Percentiles rank a stretch among this genome's conserved stretches.
These are phyloP conservation scores for Byssothecium circinans DNA, from an alignment of 2,329 filamentous ascomycete genomes.

Conservation along the genomic window DNA sequence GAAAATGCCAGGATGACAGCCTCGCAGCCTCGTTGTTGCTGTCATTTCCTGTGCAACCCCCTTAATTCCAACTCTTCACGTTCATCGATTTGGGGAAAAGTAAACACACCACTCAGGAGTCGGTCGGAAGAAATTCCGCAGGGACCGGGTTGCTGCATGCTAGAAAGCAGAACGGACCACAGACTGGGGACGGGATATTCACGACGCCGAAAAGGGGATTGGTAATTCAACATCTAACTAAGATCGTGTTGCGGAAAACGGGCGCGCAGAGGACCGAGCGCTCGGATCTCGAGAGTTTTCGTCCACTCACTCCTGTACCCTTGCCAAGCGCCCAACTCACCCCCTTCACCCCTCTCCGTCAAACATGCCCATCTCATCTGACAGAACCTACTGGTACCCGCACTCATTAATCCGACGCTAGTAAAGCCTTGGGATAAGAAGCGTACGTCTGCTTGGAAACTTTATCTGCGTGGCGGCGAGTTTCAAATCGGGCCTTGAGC, in stretches of 20 bases:
- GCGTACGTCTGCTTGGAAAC: too few species aligned
- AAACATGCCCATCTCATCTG: background rate
- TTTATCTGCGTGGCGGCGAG: too few species aligned
- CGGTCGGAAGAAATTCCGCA: too few species aligned
- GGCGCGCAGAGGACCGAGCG: constrained; percentile 6
- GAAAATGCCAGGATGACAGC: too few species aligned
- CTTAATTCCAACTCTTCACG: background rate
- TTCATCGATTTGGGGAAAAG: background rate
- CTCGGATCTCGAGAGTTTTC: constrained; percentile 9
- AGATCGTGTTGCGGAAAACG: constrained; percentile 3
- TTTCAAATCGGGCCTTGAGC: background rate
- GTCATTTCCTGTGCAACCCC: background rate
- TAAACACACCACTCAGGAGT: too few species aligned
- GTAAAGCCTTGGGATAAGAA: too few species aligned
- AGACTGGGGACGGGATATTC: too few species aligned
- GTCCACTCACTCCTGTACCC: constrained; percentile 1
- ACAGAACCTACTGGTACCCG: too few species aligned
- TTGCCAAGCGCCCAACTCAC: constrained; percentile 2
- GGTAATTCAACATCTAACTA: background rate
- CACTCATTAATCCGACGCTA: too few species aligned
- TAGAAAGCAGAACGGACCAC: too few species aligned
- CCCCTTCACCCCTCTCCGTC: background rate
- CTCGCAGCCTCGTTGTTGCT: background rate
- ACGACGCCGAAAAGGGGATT: background rate
- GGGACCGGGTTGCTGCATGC: too few species aligned